These are phyloP conservation scores for Colletotrichum costaricense DNA, from an alignment of 2,329 filamentous ascomycete species.

Conservation along the genomic window DNA sequence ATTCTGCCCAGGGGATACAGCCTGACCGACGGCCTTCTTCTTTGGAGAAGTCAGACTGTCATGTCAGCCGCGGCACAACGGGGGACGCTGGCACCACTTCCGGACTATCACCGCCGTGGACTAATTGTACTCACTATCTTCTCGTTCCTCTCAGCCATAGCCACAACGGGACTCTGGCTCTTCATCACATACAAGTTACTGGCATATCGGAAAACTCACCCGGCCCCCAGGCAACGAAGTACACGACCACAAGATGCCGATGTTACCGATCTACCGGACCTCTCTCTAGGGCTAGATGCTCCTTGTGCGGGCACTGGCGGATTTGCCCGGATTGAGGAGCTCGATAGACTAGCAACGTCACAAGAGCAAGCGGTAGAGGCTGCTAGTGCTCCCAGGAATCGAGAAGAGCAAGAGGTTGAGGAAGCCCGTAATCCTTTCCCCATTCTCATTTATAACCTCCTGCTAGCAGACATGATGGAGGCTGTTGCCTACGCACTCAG, in stretches of 20 bases:
- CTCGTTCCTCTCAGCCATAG: slow-evolving; percentile 16
- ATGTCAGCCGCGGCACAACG: slow-evolving; percentile 24
- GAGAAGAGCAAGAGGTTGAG: not conserved
- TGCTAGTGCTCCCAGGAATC: not conserved
- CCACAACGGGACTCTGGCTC: slow-evolving; percentile 13
- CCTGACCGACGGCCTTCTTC: no score
- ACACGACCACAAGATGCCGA: not conserved
- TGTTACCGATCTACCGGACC: slow-evolving; percentile 3
- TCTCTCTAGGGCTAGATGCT: slow-evolving; percentile 11
- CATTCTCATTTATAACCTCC: slow-evolving; percentile 68
- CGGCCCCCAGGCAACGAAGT: not conserved
- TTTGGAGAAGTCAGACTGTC: not conserved
- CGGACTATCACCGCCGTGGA: slow-evolving; percentile 18
- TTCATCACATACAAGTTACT: slow-evolving; percentile 29
- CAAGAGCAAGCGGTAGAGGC: not conserved
- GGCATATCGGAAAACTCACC: not conserved
- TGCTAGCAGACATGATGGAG: slow-evolving; percentile 70
- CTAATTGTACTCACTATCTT: slow-evolving; percentile 9
- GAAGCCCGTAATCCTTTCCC: slow-evolving; percentile 64
- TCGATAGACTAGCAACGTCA: slow-evolving; percentile 12
- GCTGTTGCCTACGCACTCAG: slow-evolving; percentile 66
- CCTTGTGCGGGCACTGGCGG: not conserved
- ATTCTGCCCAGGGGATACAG: not conserved
- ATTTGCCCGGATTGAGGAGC: slow-evolving; percentile 7
- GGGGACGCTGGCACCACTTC: slow-evolving; percentile 17